phyloP scores from a whole-genome alignment of 805 yeast species.

The Pachysolen tannophilus region DNA sequence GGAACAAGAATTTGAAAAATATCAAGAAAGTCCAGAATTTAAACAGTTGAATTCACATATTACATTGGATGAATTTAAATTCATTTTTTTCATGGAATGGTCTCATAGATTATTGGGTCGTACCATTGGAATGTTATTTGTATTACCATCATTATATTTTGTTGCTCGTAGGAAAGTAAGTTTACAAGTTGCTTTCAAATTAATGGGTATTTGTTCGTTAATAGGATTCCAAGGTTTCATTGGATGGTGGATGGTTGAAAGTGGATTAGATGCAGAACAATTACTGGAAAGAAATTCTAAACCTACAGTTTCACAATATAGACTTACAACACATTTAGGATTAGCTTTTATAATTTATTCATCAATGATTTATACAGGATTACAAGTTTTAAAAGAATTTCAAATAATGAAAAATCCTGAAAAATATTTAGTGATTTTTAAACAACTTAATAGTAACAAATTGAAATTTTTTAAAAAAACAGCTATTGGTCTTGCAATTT shows the following conservation, averaged over 20 bases:
- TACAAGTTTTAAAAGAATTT: conserved; percentile 71
- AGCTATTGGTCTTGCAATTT: conserved; percentile 48
- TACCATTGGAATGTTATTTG: conserved; percentile 75
- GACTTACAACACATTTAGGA: conserved; percentile 89
- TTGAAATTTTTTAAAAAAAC: conserved; percentile 48
- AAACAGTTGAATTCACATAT: conserved; percentile 82
- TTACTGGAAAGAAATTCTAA: conserved; percentile 75
- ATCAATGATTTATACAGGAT: conserved; percentile 87
- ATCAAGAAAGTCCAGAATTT: conserved; percentile 85
- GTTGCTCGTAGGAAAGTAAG: conserved; percentile 60
- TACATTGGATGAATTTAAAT: conserved; percentile 86
- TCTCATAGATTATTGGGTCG: conserved; percentile 90
- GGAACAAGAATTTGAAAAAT: conserved; percentile 77
- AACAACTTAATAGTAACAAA: conserved; percentile 53
- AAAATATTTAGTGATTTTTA: conserved; percentile 43
- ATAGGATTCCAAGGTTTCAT: conserved; percentile 92
- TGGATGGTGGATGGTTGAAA: conserved; percentile 99
- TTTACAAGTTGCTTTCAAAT: conserved; percentile 53
- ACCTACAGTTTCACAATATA: conserved; percentile 96
- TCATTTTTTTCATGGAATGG: conserved; percentile 97
- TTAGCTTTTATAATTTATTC: conserved; percentile 84
- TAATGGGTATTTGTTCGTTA: conserved; percentile 65
- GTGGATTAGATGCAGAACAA: conserved; percentile 81
- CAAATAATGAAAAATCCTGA: conserved; percentile 61
- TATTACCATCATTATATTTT: conserved; percentile 81